These are phyloP conservation scores for Citropsis articulata DNA, from an alignment of 345 rosid species.

Conservation along the genomic window DNA sequence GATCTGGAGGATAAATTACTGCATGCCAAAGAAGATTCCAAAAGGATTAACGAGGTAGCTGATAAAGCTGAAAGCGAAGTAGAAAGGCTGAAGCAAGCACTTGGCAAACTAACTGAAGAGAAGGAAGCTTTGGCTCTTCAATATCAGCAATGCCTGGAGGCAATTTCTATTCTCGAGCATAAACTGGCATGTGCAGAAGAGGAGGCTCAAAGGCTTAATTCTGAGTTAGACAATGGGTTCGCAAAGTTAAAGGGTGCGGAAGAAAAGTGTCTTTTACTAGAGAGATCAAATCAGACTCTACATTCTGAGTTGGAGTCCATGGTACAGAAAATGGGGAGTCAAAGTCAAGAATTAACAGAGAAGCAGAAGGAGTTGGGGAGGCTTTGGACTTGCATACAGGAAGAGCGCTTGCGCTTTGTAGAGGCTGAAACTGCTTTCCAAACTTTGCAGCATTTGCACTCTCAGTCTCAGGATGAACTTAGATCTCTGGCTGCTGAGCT, in stretches of 20 bases:
- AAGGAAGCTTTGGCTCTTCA: conserved; percentile 63
- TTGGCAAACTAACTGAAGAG: conserved; percentile 57
- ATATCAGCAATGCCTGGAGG: conserved; percentile 75
- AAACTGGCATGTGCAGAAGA: conserved; percentile 57
- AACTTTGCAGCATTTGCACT: conserved; percentile 86
- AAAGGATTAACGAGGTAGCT: conserved; percentile 45
- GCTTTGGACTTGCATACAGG: conserved; percentile 84
- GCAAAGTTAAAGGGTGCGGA: conserved; percentile 73
- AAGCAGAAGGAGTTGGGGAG: conserved; percentile 86
- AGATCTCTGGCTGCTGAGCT: conserved; percentile 66
- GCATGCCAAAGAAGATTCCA: conserved; percentile 58
- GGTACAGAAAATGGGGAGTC: conserved; percentile 56
- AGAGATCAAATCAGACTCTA: conserved; percentile 70
- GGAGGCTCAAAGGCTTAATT: conserved; percentile 66
- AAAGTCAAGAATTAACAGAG: conserved; percentile 72
- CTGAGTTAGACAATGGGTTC: conserved; percentile 61
- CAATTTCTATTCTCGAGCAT: conserved; percentile 60
- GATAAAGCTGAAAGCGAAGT: conserved; percentile 69
- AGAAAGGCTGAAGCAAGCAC: conserved; percentile 58
- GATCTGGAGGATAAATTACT: conserved; percentile 56
- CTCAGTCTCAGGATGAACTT: conserved; percentile 95
- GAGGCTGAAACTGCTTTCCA: conserved; percentile 99
- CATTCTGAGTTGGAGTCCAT: conserved; percentile 65
- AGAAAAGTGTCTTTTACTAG: conserved; percentile 73
- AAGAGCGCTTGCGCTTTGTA: conserved; percentile 76